phyloP scores from a whole-genome alignment of 2,329 filamentous ascomycete species.

The Exophiala bonariae region DNA sequence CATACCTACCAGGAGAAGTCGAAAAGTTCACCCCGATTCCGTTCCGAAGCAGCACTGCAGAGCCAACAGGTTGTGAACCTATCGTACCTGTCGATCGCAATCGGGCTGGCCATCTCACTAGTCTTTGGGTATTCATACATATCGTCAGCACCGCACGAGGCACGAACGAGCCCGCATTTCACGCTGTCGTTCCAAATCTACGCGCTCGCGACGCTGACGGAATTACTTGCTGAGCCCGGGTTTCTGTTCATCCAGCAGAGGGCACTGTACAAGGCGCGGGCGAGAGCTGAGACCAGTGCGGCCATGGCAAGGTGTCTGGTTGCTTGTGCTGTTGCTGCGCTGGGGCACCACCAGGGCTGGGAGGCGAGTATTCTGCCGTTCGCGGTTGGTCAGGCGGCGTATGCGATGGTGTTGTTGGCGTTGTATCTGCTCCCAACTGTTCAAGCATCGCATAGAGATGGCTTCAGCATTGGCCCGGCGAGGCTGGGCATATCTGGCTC shows the following conservation, averaged over 20 bases:
- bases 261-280: conserved; percentile 76
- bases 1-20: neutral
- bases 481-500: conserved; percentile 32
- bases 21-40: too few relatives aligned
- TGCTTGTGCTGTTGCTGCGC: conserved; percentile 66
- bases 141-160: conserved; percentile 50
- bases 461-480: conserved; percentile 68
- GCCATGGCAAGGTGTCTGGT: conserved; percentile 74
- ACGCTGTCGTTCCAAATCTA: conserved; percentile 55
- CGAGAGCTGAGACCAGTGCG: conserved; percentile 77
- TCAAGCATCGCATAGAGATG: conserved; percentile 54
- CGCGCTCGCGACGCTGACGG: conserved; percentile 62
- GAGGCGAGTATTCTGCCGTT: conserved; percentile 81
- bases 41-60: conserved; percentile 14
- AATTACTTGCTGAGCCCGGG: conserved; percentile 81
- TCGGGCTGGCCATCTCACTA: conserved; percentile 66
- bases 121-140: conserved; percentile 69
- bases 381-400: conserved; percentile 79
- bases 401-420: conserved; percentile 66
- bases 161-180: conserved; percentile 64
- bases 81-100: conserved; percentile 72
- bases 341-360: conserved; percentile 49
- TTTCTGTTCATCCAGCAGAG: conserved; percentile 86
- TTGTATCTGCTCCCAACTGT: conserved; percentile 69
- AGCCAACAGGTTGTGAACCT: conserved; percentile 82